Evolutionary conservation across 257 asterid genomes (phyloP).

Genomic region (Solanum medicagineum): DNA sequence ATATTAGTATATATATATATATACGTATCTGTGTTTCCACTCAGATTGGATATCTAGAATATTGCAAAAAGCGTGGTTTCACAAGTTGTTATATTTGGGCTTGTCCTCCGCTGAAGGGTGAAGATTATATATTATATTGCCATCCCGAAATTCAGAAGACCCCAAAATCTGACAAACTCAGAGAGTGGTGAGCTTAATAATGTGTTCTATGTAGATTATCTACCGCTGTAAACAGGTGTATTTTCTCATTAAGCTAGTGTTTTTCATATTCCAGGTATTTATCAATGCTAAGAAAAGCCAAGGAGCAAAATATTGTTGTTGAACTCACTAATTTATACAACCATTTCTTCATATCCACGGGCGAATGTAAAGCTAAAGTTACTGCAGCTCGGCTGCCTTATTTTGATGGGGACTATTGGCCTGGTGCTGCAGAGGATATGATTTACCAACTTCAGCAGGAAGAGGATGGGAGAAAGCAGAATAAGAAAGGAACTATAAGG

Average conservation of each 20-base stretch:
- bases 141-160: slow-evolving; percentile 99
- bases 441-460: slow-evolving; percentile 83
- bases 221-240: not conserved
- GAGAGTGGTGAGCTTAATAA: slow-evolving; percentile 70
- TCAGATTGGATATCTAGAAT: slow-evolving; percentile 93
- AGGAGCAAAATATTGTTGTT: slow-evolving; percentile 69
- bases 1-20: not conserved
- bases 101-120: slow-evolving; percentile 97
- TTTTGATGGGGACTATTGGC: slow-evolving; percentile 99
- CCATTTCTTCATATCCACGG: slow-evolving; percentile 67
- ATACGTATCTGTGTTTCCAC: not conserved
- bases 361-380: slow-evolving; percentile 89
- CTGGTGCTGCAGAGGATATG: slow-evolving; percentile 99
- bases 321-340: slow-evolving; percentile 84
- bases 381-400: slow-evolving; percentile 95
- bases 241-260: slow-evolving; percentile 6
- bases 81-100: slow-evolving; percentile 99
- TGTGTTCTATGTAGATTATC: not conserved
- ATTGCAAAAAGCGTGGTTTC: slow-evolving; percentile 92
- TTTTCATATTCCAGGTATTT: slow-evolving; percentile 61
- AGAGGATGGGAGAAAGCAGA: slow-evolving; percentile 74
- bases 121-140: slow-evolving; percentile 94
- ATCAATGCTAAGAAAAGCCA: slow-evolving; percentile 81
- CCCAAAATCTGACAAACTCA: slow-evolving; percentile 95
- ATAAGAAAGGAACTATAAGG: slow-evolving; percentile 58